Base-by-base conservation (phyloP, 2,329 filamentous ascomycete genomes). In the Cercospora sp. region DNA sequence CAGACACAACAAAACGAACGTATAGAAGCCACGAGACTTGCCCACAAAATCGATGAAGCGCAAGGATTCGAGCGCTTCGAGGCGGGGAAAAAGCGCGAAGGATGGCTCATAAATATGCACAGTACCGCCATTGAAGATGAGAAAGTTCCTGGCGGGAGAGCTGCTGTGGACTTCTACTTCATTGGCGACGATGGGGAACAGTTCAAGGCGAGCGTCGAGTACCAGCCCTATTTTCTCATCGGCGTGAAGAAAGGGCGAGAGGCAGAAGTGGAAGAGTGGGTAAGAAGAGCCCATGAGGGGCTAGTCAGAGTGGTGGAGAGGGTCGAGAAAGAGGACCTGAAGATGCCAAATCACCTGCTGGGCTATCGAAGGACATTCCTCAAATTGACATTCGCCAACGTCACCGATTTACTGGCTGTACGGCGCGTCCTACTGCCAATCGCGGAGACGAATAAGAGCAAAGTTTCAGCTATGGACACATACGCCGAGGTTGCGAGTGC, bases 81-180 rank as follows among this genome's bases (percentile, higher is more conserved):
- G 72, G 90, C 92, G 33, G 95, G 93, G 59, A 88, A 91, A 77
- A 93, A 90, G 81, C 91, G 89, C 77, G 87, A 91, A 60, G 94
- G 96, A 71, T 99, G 95, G 95, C 87, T 99, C 3, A 92, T 94
- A 74, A 99, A 98, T 77, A 92, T 98, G 82, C 92, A 97, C 78
- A 89, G 93, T 45, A 98, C 95, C 0, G 88, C 89, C 12, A 86
- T 99, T 57, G 83, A 97, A 79, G 94, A 98, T 77, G 87, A 94
- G 16, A 91, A 92, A 73, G 86, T 91, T 57, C 90, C 91, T 1
- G 92, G 92, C 68, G 95, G 95, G 42, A 89, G 93, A 72, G 91
- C 95, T 1, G 95, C 92, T 8, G 88, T 99, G 66, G 95, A 99
- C 81, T 97, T 93, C 81, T 99, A 97, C 83, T 99, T 99, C 81